A percentile compares a stretch with the other conserved stretches of the same genome.
Evolutionary conservation across 2,329 filamentous ascomycete species (phyloP).

Genomic region (Botrytis medusae): DNA sequence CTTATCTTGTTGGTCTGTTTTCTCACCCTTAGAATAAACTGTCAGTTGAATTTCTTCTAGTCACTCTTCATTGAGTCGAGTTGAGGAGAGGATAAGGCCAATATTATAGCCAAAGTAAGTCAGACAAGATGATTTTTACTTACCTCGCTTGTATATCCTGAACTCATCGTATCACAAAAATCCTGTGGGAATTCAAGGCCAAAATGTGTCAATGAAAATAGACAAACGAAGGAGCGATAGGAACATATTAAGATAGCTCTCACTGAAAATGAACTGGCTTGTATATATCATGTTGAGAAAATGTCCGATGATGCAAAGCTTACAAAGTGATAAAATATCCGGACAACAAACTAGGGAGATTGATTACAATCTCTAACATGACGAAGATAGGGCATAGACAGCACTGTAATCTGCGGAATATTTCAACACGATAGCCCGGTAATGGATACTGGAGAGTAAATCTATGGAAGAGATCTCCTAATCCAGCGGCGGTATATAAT

Average conservation of each 20-base stretch:
- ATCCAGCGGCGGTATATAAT: background rate
- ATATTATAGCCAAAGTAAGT: background rate
- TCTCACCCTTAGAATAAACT: background rate
- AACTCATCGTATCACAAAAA: background rate
- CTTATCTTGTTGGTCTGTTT: background rate
- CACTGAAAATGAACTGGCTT: background rate
- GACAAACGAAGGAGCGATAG: background rate
- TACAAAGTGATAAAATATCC: background rate
- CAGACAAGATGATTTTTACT: background rate
- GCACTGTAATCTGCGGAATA: background rate
- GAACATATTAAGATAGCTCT: background rate
- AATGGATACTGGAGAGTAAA: background rate
- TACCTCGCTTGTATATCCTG: background rate
- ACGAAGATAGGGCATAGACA: background rate
- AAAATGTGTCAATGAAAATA: background rate
- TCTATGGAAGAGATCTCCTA: background rate
- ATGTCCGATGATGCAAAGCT: background rate
- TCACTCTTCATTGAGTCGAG: background rate
- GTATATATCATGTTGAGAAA: background rate
- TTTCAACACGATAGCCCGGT: background rate
- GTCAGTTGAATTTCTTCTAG: background rate
- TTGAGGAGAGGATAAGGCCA: background rate
- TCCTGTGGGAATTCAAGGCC: background rate
- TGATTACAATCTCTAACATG: background rate
- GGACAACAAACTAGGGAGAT: background rate